Base-by-base conservation (phyloP, 164 flowering plant species). In the Vitis rupestris region DNA sequence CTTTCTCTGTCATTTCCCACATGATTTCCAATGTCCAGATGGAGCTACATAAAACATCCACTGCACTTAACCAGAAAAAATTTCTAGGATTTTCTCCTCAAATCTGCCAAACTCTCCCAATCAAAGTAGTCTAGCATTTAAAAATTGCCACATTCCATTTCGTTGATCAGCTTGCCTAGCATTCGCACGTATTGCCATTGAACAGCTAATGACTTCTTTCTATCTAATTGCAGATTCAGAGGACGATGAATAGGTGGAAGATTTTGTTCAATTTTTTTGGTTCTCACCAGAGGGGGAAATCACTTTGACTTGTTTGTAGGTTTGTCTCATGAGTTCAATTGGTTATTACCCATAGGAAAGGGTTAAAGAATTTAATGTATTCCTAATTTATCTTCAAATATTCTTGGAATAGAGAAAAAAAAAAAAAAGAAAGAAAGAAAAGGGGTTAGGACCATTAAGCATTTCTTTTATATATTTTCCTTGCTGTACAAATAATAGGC, bases 221-320 rank as follows among this genome's bases (percentile, higher is more conserved):
- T 53, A 59, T 61, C 47, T n/a, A 50, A 52, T 60, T 78, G 63
- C 86, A 87, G 93, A 89, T 85, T 85, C 90, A 15, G 93, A 88
- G 68, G 90, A 87, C 71, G 93, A 80, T 10, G 82, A 82, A 19
- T 83, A 82, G 81, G 64, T 59, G 59, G 68, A 70, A 16, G 71
- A 54, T 53, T 52, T 27, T 47, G 50, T 47, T 19, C 44, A 13
- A 37, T 11, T 62, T 69, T 62, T 27, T 57, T 15, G 13, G 57
- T 44, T 52, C 15, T 68, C 49, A 9, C 27, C 29, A 52, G 59
- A 62, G 71, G 58, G 7, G 59, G 29, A 47, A 50, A 31, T 64
- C 16, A 30, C 29, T 67, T 62, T 23, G 65, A 63, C 67, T 27
- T 55, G 51, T 56, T 50, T 19, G 64, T 75, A 63, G 72, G 66